Base-by-base conservation (phyloP, 768 basidiomycete species). In the Suillus hirtellus region DNA sequence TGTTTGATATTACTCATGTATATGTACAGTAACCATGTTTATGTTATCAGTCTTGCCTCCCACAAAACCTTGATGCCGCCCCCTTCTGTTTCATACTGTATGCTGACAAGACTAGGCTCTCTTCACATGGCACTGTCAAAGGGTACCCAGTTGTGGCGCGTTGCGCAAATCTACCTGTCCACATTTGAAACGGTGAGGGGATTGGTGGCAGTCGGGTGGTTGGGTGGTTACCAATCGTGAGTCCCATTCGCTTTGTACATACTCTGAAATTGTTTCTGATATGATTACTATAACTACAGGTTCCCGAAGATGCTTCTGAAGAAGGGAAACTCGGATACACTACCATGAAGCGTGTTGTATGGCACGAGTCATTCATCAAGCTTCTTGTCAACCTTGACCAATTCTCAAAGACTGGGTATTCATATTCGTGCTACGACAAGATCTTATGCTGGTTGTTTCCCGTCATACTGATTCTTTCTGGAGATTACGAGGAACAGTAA, bases 41-140 rank as follows among this genome's bases (percentile, higher is more conserved):
- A 47, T 47, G 46, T 12, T 5, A 47, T 47, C 46, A 47, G 46
- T 47, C 46, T 21, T 21, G 24, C 24, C 24, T 24, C 24, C 24
- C 24, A 24, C 24, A 24, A 24, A 24, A 24, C 24, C 24, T 24
- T 24, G 24, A 24, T 21, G n/a, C 56, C 4, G 56, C 17, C 27
- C 73, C 76, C 0, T 65, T 77, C 12, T 63, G 64, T 5, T 69
- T 77, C 31, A 75, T 79, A 38, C 46, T 81, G 0, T 81, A 79
- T 70, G 76, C 70, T 0, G 69, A 71, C 54, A 69, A 68, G 38
- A 70, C 69, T 6, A 63, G 49, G 34, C 66, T 72, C 2, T 72
- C 69, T 0, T 64, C 65, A 0, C 65, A 66, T 31, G 68, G 69
- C 4, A 67, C 65, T 6, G 59, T 15, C 6, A 63, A 68, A 38